Evolutionary conservation across 345 rosid species (phyloP).

Genomic region (Sonneratia caseolaris): DNA sequence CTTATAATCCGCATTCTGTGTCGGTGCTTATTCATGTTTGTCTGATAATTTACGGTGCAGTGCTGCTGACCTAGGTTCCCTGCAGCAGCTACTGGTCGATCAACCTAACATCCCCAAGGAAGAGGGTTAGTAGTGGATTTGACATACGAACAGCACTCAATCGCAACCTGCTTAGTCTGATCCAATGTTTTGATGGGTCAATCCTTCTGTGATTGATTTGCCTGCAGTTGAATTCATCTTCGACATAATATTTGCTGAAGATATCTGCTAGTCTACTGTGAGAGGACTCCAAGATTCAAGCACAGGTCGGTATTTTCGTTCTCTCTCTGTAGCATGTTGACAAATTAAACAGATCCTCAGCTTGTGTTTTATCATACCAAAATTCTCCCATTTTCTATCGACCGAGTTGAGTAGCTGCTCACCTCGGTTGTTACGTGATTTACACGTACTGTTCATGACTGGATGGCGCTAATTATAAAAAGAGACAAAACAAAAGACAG

Average conservation of each 20-base stretch:
- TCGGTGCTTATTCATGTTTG: background rate
- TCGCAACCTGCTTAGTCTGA: background rate
- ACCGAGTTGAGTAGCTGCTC: background rate
- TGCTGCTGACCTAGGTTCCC: slow-evolving; percentile 42
- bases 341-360: background rate
- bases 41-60: slow-evolving; percentile 24
- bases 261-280: slow-evolving; percentile 18
- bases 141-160: background rate
- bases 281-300: background rate
- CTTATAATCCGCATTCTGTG: background rate
- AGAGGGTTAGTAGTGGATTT: slow-evolving; percentile 38
- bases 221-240: slow-evolving; percentile 46
- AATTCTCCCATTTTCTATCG: background rate
- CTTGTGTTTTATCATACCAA: background rate
- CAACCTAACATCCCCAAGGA: slow-evolving; percentile 68
- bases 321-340: background rate
- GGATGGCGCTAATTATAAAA: background rate
- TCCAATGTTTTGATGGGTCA: background rate
- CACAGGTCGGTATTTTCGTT: background rate
- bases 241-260: slow-evolving; percentile 56
- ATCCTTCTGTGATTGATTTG: background rate
- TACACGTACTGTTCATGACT: background rate
- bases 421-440: background rate
- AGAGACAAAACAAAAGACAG: background rate
- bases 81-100: slow-evolving; percentile 67